These are phyloP conservation scores for Fusarium oxysporum DNA, from an alignment of 2,329 filamentous ascomycete genomes.

Conservation along the genomic window DNA sequence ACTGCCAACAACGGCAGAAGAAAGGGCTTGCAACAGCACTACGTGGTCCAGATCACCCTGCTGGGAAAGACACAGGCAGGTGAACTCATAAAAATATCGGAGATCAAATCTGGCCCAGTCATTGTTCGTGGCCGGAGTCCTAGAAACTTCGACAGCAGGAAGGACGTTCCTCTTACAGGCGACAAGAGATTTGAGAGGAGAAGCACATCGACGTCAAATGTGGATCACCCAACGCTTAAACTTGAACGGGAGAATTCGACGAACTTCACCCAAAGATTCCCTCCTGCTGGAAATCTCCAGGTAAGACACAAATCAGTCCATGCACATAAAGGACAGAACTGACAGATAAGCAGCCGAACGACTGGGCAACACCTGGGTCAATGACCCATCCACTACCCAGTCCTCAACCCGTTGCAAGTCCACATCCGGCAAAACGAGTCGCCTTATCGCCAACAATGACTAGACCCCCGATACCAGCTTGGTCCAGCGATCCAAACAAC, in stretches of 20 bases:
- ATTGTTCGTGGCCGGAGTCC: conserved; percentile 94
- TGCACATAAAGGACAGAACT: conserved; percentile 9
- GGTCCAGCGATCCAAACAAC: conserved; percentile 53
- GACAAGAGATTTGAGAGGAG: conserved; percentile 62
- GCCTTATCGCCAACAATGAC: conserved; percentile 64
- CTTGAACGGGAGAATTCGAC: conserved; percentile 50
- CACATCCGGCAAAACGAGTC: conserved; percentile 64
- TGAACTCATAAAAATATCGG: conserved; percentile 79
- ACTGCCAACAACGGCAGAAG: conserved; percentile 95
- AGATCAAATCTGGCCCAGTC: conserved; percentile 91
- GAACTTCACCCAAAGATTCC: conserved; percentile 46
- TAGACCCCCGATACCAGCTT: conserved; percentile 66
- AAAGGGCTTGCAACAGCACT: conserved; percentile 96
- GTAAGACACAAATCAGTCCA: conserved; percentile 41
- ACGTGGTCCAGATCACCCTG: conserved; percentile 87
- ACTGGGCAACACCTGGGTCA: conserved; percentile 60
- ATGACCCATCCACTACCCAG: conserved; percentile 49
- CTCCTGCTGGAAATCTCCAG: conserved; percentile 51
- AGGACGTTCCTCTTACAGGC: conserved; percentile 80
- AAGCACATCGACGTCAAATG: conserved; percentile 52
- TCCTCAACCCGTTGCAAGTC: conserved; percentile 48
- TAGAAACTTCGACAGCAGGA: conserved; percentile 91
- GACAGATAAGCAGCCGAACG: conserved; percentile 50
- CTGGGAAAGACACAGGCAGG: conserved; percentile 77
- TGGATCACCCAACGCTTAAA: conserved; percentile 49